phyloP scores from a whole-genome alignment of 305 asterid genomes.

The Caryopteris hybrid region DNA sequence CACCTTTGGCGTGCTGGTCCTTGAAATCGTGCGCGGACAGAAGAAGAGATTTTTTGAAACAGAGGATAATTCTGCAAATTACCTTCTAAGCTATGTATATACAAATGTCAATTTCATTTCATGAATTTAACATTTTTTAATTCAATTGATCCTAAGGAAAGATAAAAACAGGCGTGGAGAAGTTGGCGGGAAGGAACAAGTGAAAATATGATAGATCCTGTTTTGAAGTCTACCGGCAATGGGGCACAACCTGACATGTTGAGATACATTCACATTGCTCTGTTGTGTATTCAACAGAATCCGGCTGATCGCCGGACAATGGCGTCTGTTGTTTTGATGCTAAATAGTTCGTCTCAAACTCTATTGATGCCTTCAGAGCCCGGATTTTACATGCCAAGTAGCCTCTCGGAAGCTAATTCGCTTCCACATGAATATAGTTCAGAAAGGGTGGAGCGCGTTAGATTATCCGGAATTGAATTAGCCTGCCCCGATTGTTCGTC shows the following conservation, averaged over 20 bases:
- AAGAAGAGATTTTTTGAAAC: background rate
- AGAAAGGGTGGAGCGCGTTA: background rate
- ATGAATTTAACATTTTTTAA: too few species aligned
- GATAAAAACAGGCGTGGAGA: background rate
- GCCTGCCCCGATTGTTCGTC: background rate
- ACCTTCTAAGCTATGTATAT: constrained; percentile 15
- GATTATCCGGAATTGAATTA: background rate
- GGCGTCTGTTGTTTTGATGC: constrained; percentile 22
- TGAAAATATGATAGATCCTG: background rate
- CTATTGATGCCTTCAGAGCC: background rate
- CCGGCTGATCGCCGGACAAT: constrained; percentile 30
- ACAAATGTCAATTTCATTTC: too few species aligned
- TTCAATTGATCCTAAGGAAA: too few species aligned
- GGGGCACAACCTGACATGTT: constrained; percentile 12
- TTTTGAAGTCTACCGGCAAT: constrained; percentile 23
- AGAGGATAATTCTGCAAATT: background rate
- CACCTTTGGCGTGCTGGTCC: constrained; percentile 26
- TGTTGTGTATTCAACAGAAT: constrained; percentile 28
- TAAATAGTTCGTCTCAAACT: background rate
- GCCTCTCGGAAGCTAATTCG: background rate
- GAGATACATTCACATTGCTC: constrained; percentile 39
- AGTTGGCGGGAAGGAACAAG: background rate
- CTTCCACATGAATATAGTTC: background rate
- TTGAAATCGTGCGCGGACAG: constrained; percentile 27
- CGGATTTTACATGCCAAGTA: background rate